Evolutionary conservation across 2,329 filamentous ascomycete genomes (phyloP).

Genomic region (Pseudogymnoascus sp.): DNA sequence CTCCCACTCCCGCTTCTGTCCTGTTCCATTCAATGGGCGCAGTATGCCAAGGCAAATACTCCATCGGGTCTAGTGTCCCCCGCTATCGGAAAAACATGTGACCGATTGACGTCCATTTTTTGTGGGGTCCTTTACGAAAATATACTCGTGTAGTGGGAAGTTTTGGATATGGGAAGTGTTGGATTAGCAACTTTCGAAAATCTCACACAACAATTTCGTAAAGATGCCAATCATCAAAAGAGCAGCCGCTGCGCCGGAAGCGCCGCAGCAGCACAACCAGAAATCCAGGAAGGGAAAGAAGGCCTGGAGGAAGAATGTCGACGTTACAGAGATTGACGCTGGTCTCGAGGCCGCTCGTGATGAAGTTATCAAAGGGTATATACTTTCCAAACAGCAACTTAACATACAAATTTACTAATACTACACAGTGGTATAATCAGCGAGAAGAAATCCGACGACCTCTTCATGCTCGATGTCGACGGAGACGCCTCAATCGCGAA

Average conservation of each 20-base stretch:
- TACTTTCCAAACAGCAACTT: conserved; percentile 5
- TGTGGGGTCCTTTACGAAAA: conserved; percentile 5
- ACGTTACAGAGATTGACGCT: conserved; percentile 76
- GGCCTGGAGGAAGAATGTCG: conserved; percentile 97
- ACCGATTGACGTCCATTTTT: background rate
- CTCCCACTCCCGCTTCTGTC: conserved; percentile 5
- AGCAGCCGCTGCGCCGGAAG: conserved; percentile 42
- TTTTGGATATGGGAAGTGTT: conserved; percentile 10
- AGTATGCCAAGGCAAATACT: conserved; percentile 7
- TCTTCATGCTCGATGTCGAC: conserved; percentile 75
- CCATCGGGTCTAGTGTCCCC: background rate
- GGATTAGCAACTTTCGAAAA: conserved; percentile 1
- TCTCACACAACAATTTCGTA: conserved; percentile 9
- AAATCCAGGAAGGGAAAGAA: conserved; percentile 96
- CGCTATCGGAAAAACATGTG: background rate
- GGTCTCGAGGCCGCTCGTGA: conserved; percentile 81
- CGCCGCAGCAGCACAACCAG: conserved; percentile 78
- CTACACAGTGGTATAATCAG: conserved; percentile 67
- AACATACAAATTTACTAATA: conserved; percentile 12
- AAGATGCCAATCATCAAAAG: conserved; percentile 29
- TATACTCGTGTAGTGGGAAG: conserved; percentile 1
- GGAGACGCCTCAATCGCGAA: conserved; percentile 62
- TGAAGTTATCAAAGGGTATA: conserved; percentile 82
- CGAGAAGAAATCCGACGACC: conserved; percentile 74
- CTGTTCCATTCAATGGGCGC: conserved; percentile 6